These are phyloP conservation scores for Lathyrus aphaca DNA, from an alignment of 306 rosid genomes.

Conservation along the genomic window DNA sequence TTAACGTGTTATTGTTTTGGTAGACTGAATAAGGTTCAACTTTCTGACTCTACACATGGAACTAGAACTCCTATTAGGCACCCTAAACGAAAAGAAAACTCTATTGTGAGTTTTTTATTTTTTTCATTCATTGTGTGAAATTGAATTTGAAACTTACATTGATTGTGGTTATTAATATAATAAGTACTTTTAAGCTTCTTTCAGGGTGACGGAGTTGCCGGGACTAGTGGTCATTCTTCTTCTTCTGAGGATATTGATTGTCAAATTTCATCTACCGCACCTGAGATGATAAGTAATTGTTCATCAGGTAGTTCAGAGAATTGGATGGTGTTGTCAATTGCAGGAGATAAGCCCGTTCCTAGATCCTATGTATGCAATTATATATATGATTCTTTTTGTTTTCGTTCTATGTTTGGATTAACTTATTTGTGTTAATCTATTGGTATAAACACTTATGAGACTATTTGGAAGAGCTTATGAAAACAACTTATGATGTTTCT, in stretches of 20 bases:
- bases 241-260: constrained; percentile 59
- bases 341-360: constrained; percentile 52
- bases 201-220: constrained; percentile 65
- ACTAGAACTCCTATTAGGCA: constrained; percentile 81
- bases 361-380: constrained; percentile 49
- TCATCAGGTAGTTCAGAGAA: constrained; percentile 66
- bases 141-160: constrained; percentile 26
- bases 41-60: constrained; percentile 78
- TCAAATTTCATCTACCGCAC: constrained; percentile 53
- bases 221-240: constrained; percentile 37
- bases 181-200: constrained; percentile 30
- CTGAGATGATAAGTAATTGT: constrained; percentile 63
- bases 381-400: not conserved
- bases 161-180: constrained; percentile 5
- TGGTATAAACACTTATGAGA: no score
- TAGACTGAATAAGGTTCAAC: constrained; percentile 86
- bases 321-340: constrained; percentile 70
- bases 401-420: not conserved
- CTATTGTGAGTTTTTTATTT: constrained; percentile 56
- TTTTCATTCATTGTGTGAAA: constrained; percentile 26
- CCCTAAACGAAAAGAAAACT: constrained; percentile 59
- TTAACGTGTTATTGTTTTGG: constrained; percentile 42
- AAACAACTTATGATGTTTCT: not conserved
- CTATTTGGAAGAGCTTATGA: no score
- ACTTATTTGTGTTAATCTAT: not conserved